These are phyloP conservation scores for Leccinum disarticulatum DNA, from an alignment of 768 basidiomycete genomes.

Conservation along the genomic window DNA sequence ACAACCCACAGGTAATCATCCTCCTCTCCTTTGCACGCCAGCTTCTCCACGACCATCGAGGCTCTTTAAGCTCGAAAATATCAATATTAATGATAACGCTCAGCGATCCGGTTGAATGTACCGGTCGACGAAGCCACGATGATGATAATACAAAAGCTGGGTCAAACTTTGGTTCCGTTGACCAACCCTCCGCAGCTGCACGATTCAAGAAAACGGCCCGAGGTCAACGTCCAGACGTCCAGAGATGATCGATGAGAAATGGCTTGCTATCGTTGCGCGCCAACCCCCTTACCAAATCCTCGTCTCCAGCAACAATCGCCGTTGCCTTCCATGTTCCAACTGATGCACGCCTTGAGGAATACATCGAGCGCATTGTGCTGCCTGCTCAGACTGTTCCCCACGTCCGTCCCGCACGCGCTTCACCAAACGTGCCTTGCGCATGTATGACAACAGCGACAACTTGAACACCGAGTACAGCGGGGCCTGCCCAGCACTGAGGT, in stretches of 20 bases:
- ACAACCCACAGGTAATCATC: too few species aligned
- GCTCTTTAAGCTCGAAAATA: too few species aligned
- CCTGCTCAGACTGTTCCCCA: constrained; percentile 92
- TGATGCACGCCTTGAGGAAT: constrained; percentile 94
- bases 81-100: too few species aligned
- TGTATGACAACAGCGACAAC: constrained; percentile 88
- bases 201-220: neutral
- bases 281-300: constrained; percentile 72
- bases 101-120: too few species aligned
- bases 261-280: neutral
- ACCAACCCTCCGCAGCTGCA: too few species aligned
- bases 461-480: constrained; percentile 77
- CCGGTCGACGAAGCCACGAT: too few species aligned
- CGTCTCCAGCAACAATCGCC: constrained; percentile 84
- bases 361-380: constrained; percentile 92
- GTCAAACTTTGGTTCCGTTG: too few species aligned
- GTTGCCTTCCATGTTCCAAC: constrained; percentile 62
- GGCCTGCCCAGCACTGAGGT: constrained; percentile 39
- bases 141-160: too few species aligned
- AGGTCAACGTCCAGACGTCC: neutral
- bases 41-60: too few species aligned
- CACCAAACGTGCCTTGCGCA: constrained; percentile 98
- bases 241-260: neutral
- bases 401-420: constrained; percentile 79
- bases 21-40: too few species aligned